A percentile compares a stretch with the other conserved stretches of the same genome.
Conservation (phyloP, 2,329 filamentous ascomycete species). For the Pseudogymnoascus sp. region DNA sequence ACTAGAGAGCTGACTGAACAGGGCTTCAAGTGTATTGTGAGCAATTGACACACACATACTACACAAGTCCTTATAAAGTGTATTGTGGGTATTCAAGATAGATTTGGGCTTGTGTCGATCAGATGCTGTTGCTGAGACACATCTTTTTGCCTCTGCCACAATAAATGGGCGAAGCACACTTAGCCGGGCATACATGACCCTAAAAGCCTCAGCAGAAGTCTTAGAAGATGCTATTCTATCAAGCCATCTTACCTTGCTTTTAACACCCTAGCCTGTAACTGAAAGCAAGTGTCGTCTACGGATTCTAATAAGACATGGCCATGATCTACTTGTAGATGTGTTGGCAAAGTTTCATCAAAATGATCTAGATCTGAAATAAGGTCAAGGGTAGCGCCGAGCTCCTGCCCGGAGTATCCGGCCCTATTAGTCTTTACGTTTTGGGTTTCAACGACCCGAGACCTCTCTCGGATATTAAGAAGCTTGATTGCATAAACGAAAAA, state of each 20-base stretch:
- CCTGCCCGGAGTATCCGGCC: background rate
- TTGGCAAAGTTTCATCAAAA: conserved; percentile 12
- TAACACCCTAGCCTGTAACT: background rate
- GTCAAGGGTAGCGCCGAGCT: conserved; percentile 12
- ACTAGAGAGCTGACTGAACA: conserved; percentile 11
- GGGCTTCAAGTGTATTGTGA: conserved; percentile 11
- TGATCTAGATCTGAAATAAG: conserved; percentile 16
- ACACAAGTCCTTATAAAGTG: conserved; percentile 12
- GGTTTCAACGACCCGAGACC: conserved; percentile 8
- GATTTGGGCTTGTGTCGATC: background rate
- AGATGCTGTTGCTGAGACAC: background rate
- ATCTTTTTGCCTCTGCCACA: background rate
- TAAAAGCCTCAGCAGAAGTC: background rate
- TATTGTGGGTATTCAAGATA: background rate
- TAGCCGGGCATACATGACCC: background rate
- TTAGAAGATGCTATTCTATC: background rate
- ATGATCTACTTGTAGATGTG: conserved; percentile 10
- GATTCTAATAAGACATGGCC: background rate
- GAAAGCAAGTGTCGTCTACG: background rate
- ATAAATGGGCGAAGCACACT: background rate
- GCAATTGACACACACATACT: conserved; percentile 15
- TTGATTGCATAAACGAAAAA: conserved; percentile 18
- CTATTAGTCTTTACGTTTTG: background rate
- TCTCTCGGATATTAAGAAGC: conserved; percentile 17
- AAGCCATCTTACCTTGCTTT: background rate